Evolutionary conservation across 192 early-diverging fungal genomes (phyloP), one percentile per base, ranked within the genome.

Genomic region (Umbelopsis ramanniana): DNA sequence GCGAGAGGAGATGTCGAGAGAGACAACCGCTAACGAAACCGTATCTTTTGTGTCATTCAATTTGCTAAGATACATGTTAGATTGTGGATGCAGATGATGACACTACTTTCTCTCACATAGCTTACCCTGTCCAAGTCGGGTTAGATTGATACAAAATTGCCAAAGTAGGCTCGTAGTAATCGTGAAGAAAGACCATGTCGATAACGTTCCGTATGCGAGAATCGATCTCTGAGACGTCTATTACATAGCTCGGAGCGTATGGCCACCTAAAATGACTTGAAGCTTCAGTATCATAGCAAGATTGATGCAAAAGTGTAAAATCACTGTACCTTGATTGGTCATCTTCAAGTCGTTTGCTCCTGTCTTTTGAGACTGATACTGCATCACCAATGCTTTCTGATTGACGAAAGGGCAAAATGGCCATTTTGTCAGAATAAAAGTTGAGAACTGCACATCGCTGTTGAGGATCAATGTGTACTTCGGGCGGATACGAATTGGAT

Each of bases 151-250:
- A 97, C 69, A 99, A 81, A 72, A 99, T 93, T 0, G 94, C 96
- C 33, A 99, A 84, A 9, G 95, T 97, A 6, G 97, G 97, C 76
- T 96, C 95, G 52, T 94, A 86, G 63, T 94, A 99, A 35, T 93
- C 97, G 66, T 92, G 78, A 38, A 99, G 85, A 70, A 99, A 99
- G 1, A 81, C 88, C 87, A 96, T 90, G 68, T 99, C 97, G 46
- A 93, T 89, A 0, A 99, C 87, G 53, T 93, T 91, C 55, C 89
- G 85, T 68, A 97, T 87, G 54, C 76, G 78, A 43, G 78, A 73
- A 52, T 89, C 89, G 33, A 87, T 83, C 5, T 76, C 72, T 4
- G 82, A 81, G 67, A 94, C 55, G 19, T 92, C 82, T 55, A 95
- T 83, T 6, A 95, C 88, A 82, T 91, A 94, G 75, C 92, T 93